Evolutionary conservation across 1,284 basidiomycete species (phyloP).

Genomic region (Leccinum fallax): DNA sequence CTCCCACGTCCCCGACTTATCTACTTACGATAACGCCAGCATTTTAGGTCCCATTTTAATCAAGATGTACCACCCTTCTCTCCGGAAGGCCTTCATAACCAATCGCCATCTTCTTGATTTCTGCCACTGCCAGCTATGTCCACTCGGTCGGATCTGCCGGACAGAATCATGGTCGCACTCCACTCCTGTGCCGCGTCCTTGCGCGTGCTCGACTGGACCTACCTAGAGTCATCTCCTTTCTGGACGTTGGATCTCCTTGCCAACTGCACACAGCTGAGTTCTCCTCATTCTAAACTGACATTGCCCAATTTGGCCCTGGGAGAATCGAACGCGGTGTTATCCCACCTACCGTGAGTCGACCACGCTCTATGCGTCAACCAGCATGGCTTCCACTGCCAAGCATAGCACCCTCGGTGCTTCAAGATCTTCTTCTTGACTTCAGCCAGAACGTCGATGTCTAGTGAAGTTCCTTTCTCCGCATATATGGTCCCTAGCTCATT

Average conservation of each 20-base stretch:
- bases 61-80: slow-evolving; percentile 7
- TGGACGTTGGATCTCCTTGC: slow-evolving; percentile 12
- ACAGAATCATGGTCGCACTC: slow-evolving; percentile 15
- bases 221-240: neutral
- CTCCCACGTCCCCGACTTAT: slow-evolving; percentile 18
- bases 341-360: slow-evolving; percentile 16
- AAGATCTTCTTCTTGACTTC: slow-evolving; percentile 21
- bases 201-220: slow-evolving; percentile 26
- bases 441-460: neutral
- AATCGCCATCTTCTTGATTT: slow-evolving; percentile 21
- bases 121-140: too few relatives aligned
- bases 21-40: slow-evolving; percentile 23
- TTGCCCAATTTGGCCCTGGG: slow-evolving; percentile 12
- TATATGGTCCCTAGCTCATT: slow-evolving; percentile 19
- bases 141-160: neutral
- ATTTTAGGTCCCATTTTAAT: slow-evolving; percentile 12
- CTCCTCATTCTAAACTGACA: slow-evolving; percentile 24
- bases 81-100: slow-evolving; percentile 31
- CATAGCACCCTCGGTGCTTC: slow-evolving; percentile 12
- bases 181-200: slow-evolving; percentile 15
- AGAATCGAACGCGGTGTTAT: neutral
- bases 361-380: slow-evolving; percentile 18
- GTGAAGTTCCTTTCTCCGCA: slow-evolving; percentile 15
- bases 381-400: neutral
- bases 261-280: slow-evolving; percentile 9